Evolutionary conservation across 2,329 filamentous ascomycete genomes (phyloP).

Genomic region (Cercospora sp.): DNA sequence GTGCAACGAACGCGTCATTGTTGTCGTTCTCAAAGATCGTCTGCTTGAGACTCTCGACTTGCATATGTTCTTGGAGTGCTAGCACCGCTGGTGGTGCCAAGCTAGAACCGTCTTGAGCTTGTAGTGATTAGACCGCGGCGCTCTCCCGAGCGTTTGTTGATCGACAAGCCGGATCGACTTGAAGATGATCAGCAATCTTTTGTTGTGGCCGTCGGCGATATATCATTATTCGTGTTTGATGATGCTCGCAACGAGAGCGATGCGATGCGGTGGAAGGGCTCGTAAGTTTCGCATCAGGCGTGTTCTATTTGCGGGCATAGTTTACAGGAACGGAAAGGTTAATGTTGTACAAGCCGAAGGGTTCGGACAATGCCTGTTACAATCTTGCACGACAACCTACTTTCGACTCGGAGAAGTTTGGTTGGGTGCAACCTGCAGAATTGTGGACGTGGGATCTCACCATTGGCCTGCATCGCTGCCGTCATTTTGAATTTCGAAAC

Average conservation of each 20-base stretch:
- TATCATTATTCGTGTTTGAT: not conserved
- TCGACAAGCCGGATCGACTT: not conserved
- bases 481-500: conserved; percentile 1
- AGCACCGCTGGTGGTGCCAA: not conserved
- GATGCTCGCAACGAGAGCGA: not conserved
- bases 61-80: not conserved
- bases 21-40: not conserved
- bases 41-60: not conserved
- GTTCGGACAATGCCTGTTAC: not conserved
- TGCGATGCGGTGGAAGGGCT: not conserved
- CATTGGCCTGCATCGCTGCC: not conserved
- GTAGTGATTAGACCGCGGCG: not conserved
- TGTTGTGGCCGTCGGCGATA: not conserved
- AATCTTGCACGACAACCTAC: not conserved
- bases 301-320: not conserved
- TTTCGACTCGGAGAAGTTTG: not conserved
- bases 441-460: not conserved
- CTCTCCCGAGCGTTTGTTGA: not conserved
- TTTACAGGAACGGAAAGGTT: conserved; percentile 2
- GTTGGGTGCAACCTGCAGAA: not conserved
- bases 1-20: not conserved
- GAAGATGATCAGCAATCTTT: not conserved
- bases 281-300: not conserved
- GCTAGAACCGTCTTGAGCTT: not conserved
- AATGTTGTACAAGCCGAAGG: not conserved